Conservation (phyloP, 176 grass and related monocot genomes). For the Melocanna baccifera region DNA sequence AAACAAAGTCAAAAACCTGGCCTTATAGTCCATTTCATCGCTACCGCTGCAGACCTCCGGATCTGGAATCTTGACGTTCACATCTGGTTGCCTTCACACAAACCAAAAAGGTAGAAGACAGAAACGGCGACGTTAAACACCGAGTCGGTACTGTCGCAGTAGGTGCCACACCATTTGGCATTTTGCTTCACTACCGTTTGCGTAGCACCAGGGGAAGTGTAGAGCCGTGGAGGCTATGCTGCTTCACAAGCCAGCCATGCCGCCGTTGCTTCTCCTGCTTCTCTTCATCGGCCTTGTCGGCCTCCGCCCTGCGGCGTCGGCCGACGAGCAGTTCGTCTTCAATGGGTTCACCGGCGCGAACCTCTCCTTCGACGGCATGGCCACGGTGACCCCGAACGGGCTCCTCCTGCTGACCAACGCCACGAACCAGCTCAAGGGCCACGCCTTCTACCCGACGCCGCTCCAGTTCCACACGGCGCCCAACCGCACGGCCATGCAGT, state of each 20-base stretch:
- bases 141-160: too few relatives aligned
- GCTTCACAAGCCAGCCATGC: slow-evolving; percentile 3
- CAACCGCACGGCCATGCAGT: slow-evolving; percentile 51
- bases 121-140: too few relatives aligned
- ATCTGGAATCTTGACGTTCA: neutral
- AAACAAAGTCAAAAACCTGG: too few relatives aligned
- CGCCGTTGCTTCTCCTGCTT: neutral
- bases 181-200: too few relatives aligned
- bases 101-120: neutral
- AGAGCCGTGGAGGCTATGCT: neutral
- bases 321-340: slow-evolving; percentile 61
- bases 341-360: slow-evolving; percentile 55
- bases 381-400: slow-evolving; percentile 48
- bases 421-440: slow-evolving; percentile 59
- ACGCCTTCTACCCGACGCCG: slow-evolving; percentile 60
- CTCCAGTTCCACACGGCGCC: slow-evolving; percentile 35
- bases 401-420: slow-evolving; percentile 58
- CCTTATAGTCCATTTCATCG: rapidly evolving
- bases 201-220: too few relatives aligned
- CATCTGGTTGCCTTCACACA: neutral
- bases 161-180: neutral
- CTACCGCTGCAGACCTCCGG: neutral
- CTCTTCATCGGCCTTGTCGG: neutral
- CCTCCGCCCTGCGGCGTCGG: neutral
- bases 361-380: slow-evolving; percentile 61